Percentiles rank a stretch among this genome's conserved stretches.
Conservation (phyloP, 306 rosid genomes). For the Vigna unguiculata region DNA sequence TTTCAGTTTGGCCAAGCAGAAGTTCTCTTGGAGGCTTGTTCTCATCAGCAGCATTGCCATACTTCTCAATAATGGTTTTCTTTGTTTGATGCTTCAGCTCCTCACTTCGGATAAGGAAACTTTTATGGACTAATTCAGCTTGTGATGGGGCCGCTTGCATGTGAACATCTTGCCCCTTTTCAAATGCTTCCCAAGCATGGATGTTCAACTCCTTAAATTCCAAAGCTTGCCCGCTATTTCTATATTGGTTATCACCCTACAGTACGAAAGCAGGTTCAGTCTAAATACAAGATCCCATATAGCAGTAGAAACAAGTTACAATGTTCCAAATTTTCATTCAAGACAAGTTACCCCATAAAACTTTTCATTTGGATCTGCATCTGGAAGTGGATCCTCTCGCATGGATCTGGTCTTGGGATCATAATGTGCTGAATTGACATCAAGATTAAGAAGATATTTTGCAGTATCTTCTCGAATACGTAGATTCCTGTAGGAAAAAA, state of each 20-base stretch:
- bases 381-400: slow-evolving; percentile 81
- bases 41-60: slow-evolving; percentile 46
- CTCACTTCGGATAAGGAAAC: slow-evolving; percentile 62
- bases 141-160: slow-evolving; percentile 79
- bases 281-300: not conserved
- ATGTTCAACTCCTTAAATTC: slow-evolving; percentile 45
- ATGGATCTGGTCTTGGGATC: slow-evolving; percentile 62
- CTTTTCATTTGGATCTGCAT: slow-evolving; percentile 78
- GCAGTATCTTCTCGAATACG: slow-evolving; percentile 50
- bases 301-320: not conserved
- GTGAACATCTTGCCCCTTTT: slow-evolving; percentile 66
- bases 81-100: slow-evolving; percentile 65
- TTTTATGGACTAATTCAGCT: slow-evolving; percentile 52
- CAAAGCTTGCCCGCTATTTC: slow-evolving; percentile 48
- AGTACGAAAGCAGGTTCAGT: not conserved
- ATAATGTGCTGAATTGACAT: slow-evolving; percentile 43
- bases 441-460: slow-evolving; percentile 49
- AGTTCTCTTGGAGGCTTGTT: slow-evolving; percentile 62
- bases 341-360: slow-evolving; percentile 55
- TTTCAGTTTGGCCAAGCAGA: slow-evolving; percentile 68
- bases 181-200: slow-evolving; percentile 50
- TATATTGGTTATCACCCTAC: slow-evolving; percentile 60
- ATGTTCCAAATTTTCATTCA: not conserved
- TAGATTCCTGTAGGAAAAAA: slow-evolving; percentile 40
- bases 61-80: slow-evolving; percentile 49